Percentiles rank a stretch among this genome's conserved stretches.
These are phyloP conservation scores for Rhynchosporium secalis DNA, from an alignment of 2,329 filamentous ascomycete genomes.

Conservation along the genomic window DNA sequence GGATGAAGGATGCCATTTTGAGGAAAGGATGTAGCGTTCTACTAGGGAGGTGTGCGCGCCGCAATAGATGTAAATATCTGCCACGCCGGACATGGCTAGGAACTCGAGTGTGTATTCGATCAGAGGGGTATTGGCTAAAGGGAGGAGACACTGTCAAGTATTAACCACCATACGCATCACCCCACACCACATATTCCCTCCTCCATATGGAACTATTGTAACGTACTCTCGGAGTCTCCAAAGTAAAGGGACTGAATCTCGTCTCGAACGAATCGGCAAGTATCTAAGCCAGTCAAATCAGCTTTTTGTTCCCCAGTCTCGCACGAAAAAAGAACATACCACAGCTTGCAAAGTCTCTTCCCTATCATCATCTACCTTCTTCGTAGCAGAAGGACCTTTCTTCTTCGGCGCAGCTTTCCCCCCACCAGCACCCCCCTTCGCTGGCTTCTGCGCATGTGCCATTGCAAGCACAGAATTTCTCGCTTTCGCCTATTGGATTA, in stretches of 20 bases:
- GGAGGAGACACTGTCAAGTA: slow-evolving; percentile 75
- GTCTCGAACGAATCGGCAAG: slow-evolving; percentile 95
- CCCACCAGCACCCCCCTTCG: slow-evolving; percentile 32
- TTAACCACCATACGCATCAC: not conserved
- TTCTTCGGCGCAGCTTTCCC: slow-evolving; percentile 34
- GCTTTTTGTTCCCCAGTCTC: slow-evolving; percentile 1
- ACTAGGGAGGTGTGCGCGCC: slow-evolving; percentile 84
- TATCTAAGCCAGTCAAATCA: slow-evolving; percentile 54
- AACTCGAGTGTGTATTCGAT: slow-evolving; percentile 99
- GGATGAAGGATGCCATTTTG: slow-evolving; percentile 71
- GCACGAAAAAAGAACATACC: slow-evolving; percentile 30
- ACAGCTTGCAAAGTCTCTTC: slow-evolving; percentile 42
- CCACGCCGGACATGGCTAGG: slow-evolving; percentile 90
- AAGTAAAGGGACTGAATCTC: slow-evolving; percentile 83
- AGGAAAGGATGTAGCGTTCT: slow-evolving; percentile 80
- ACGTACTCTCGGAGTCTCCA: slow-evolving; percentile 82
- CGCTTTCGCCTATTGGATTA: not conserved
- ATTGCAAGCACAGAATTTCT: slow-evolving; percentile 16
- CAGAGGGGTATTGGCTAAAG: slow-evolving; percentile 87
- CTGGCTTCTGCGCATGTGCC: slow-evolving; percentile 31
- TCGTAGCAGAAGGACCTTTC: slow-evolving; percentile 31
- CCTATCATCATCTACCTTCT: slow-evolving; percentile 40
- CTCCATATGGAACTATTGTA: slow-evolving; percentile 8
- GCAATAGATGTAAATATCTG: slow-evolving; percentile 90
- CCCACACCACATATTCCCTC: not conserved